These are phyloP conservation scores for Prunus kanzakura DNA, from an alignment of 306 rosid species.

Conservation along the genomic window DNA sequence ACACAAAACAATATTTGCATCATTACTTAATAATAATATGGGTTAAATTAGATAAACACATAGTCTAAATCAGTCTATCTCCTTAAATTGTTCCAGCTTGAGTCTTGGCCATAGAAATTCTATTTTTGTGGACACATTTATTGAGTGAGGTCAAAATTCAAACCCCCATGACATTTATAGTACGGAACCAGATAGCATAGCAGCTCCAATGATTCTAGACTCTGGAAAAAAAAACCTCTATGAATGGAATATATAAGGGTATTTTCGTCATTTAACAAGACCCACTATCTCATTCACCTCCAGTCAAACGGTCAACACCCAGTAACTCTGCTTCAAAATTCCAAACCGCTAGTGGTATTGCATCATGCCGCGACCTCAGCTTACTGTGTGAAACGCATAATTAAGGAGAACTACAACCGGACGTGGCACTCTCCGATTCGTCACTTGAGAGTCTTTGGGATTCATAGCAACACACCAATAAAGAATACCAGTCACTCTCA, in stretches of 20 bases:
- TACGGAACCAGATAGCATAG: neutral
- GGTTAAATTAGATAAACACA: no score
- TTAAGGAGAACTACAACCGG: conserved; percentile 21
- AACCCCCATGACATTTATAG: neutral
- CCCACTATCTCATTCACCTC: neutral
- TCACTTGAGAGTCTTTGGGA: conserved; percentile 60
- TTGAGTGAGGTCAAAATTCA: neutral
- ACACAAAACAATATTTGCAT: no score
- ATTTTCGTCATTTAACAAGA: neutral
- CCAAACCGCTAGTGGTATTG: conserved; percentile 47
- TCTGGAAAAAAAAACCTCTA: neutral
- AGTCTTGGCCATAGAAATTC: neutral
- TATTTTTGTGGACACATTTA: no score
- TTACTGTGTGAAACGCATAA: conserved; percentile 32
- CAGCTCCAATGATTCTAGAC: neutral
- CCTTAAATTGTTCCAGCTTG: neutral
- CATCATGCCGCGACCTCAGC: conserved; percentile 27
- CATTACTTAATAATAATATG: no score
- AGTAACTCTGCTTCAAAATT: conserved; percentile 3
- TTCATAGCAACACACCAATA: conserved; percentile 80
- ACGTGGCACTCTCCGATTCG: conserved; percentile 63
- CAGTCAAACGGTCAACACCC: conserved; percentile 32
- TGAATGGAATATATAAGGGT: conserved; percentile 1
- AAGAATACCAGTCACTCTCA: conserved; percentile 61
- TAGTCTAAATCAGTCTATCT: neutral